These are phyloP conservation scores for Debaryomyces fabryi DNA, from an alignment of 1,139 yeast genomes.

Conservation along the genomic window DNA sequence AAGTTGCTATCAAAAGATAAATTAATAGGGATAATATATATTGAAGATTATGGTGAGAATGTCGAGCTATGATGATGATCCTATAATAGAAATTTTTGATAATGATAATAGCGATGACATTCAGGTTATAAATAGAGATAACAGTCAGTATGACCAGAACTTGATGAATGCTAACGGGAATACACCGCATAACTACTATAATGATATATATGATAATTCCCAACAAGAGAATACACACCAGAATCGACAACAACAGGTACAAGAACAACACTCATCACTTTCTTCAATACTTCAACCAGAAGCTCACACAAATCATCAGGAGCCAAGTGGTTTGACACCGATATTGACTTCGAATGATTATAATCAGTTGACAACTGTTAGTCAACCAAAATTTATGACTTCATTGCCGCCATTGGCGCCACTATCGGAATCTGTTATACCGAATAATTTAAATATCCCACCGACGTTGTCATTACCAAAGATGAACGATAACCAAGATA, in stretches of 20 bases:
- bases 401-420: constrained; percentile 39
- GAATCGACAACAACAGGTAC: background rate
- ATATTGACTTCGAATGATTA: constrained; percentile 15
- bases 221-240: constrained; percentile 11
- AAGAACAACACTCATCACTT: constrained; percentile 2
- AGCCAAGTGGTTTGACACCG: constrained; percentile 17
- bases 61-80: constrained; percentile 15
- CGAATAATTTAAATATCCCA: constrained; percentile 23
- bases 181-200: constrained; percentile 16
- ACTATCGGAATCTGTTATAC: constrained; percentile 39
- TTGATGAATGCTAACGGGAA: constrained; percentile 9
- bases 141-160: constrained; percentile 16
- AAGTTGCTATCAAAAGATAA: background rate
- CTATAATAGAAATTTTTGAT: constrained; percentile 19
- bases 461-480: constrained; percentile 14
- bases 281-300: constrained; percentile 10
- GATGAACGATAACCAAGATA: constrained; percentile 11
- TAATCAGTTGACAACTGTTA: constrained; percentile 17
- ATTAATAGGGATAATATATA: background rate
- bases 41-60: constrained; percentile 8
- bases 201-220: constrained; percentile 18
- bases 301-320: constrained; percentile 3
- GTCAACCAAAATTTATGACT: constrained; percentile 18
- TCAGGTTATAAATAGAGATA: constrained; percentile 37
- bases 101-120: constrained; percentile 28